phyloP scores from a whole-genome alignment of 805 yeast species.

The Nakazawaea wickerhamii region DNA sequence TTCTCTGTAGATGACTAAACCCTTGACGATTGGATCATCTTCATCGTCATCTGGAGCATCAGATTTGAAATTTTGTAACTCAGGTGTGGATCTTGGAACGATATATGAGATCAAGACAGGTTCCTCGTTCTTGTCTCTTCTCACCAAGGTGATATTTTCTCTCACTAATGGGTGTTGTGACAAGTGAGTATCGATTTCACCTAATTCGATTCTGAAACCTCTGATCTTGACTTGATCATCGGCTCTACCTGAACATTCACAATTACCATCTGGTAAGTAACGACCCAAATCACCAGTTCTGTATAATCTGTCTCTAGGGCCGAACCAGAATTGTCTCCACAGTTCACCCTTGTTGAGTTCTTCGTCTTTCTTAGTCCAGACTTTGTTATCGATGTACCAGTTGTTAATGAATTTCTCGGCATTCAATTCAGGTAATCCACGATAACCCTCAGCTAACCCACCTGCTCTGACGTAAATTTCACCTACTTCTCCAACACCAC shows the following conservation, averaged over 20 bases:
- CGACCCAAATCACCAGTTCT: slow-evolving; percentile 98
- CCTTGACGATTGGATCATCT: slow-evolving; percentile 65
- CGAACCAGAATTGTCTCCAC: slow-evolving; percentile 82
- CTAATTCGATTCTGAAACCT: slow-evolving; percentile 97
- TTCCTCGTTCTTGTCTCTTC: slow-evolving; percentile 89
- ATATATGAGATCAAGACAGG: slow-evolving; percentile 86
- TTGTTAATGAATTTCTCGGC: slow-evolving; percentile 81
- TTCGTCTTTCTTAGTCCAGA: slow-evolving; percentile 58
- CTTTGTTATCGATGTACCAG: slow-evolving; percentile 75
- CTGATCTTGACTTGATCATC: slow-evolving; percentile 98
- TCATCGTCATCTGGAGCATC: slow-evolving; percentile 42
- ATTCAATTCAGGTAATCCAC: slow-evolving; percentile 86
- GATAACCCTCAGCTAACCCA: slow-evolving; percentile 94
- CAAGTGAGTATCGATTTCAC: slow-evolving; percentile 96
- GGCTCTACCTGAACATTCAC: slow-evolving; percentile 98
- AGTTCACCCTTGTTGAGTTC: slow-evolving; percentile 38
- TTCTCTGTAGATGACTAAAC: slow-evolving; percentile 69
- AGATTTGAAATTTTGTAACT: slow-evolving; percentile 42
- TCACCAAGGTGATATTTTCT: slow-evolving; percentile 87
- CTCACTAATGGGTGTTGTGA: slow-evolving; percentile 91
- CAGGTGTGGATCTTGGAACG: slow-evolving; percentile 62
- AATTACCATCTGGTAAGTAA: slow-evolving; percentile 93
- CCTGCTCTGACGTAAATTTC: slow-evolving; percentile 98
- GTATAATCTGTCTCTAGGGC: slow-evolving; percentile 93
- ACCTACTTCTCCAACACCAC: slow-evolving; percentile 99